Evolutionary conservation across 192 early-diverging fungal genomes (phyloP).

Genomic region (Dissophora globulifera): DNA sequence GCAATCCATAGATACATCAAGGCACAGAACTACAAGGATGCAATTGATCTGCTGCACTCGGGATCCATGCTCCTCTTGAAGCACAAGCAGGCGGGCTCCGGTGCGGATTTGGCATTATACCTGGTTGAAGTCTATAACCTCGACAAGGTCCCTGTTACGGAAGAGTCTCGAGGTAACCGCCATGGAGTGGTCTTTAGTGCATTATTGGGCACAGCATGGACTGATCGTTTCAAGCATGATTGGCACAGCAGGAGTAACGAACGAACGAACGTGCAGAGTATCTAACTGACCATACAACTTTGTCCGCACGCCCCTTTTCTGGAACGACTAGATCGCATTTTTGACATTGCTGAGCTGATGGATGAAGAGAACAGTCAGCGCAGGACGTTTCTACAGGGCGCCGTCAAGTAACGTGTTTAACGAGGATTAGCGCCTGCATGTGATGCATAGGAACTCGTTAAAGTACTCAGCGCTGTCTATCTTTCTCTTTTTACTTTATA

Average conservation of each 20-base stretch:
- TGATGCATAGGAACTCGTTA: no score
- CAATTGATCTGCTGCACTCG: constrained; percentile 81
- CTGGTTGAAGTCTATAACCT: constrained; percentile 86
- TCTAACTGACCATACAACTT: no score
- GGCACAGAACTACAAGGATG: constrained; percentile 81
- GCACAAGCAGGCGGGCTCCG: constrained; percentile 84
- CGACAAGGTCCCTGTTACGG: constrained; percentile 72
- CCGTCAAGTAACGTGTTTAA: constrained; percentile 70
- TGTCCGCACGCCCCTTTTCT: not conserved
- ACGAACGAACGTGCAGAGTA: no score
- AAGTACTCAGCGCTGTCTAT: no score
- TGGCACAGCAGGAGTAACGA: no score
- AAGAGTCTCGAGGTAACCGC: constrained; percentile 75
- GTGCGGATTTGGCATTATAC: constrained; percentile 82
- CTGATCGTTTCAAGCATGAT: no score
- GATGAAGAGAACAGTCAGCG: constrained; percentile 42
- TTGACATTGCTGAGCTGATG: constrained; percentile 51
- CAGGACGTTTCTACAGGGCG: constrained; percentile 62
- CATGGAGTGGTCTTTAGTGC: no score
- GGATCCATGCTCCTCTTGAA: constrained; percentile 82
- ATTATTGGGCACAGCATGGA: no score
- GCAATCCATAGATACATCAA: constrained; percentile 86
- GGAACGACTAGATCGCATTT: constrained; percentile 37
- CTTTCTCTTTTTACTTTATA: constrained; percentile 15
- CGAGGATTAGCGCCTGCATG: no score